Evolutionary conservation across 805 yeast genomes (phyloP).

Genomic region (Vanderwaltozyma tropicalis): DNA sequence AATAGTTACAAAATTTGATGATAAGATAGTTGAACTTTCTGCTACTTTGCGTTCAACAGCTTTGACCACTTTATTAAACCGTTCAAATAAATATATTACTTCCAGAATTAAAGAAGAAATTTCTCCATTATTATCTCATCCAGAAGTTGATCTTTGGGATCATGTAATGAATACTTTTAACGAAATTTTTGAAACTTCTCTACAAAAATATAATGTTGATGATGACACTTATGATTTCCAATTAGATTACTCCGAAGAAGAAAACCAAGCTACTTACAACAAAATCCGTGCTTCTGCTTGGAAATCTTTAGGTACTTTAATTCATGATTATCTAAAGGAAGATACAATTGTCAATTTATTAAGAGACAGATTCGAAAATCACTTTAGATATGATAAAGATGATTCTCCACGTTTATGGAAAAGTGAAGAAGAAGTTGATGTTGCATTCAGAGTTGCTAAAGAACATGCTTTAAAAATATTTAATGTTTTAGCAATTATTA

Average conservation of each 20-base stretch:
- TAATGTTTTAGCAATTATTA: conserved; percentile 51
- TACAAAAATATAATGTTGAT: conserved; percentile 24
- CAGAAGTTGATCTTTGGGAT: conserved; percentile 54
- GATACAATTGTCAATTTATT: conserved; percentile 57
- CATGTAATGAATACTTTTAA: conserved; percentile 37
- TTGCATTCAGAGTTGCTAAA: conserved; percentile 54
- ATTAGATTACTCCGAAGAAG: conserved; percentile 43
- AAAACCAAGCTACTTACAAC: conserved; percentile 33
- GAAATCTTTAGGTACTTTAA: conserved; percentile 46
- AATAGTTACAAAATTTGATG: conserved; percentile 7
- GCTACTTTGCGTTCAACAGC: conserved; percentile 32
- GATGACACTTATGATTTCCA: conserved; percentile 43
- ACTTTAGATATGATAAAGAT: conserved; percentile 70
- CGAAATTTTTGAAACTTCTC: conserved; percentile 20
- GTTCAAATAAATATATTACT: conserved; percentile 38
- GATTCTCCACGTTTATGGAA: conserved; percentile 80
- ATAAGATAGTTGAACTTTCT: conserved; percentile 21
- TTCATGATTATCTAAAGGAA: conserved; percentile 52
- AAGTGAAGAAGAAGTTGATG: conserved; percentile 61
- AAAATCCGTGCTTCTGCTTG: conserved; percentile 50
- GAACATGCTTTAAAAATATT: conserved; percentile 44
- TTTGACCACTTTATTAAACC: conserved; percentile 33
- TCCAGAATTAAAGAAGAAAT: conserved; percentile 42
- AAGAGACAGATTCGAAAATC: conserved; percentile 72
- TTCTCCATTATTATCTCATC: conserved; percentile 37